phyloP scores from a whole-genome alignment of 805 yeast genomes.

The Spathaspora arborariae region DNA sequence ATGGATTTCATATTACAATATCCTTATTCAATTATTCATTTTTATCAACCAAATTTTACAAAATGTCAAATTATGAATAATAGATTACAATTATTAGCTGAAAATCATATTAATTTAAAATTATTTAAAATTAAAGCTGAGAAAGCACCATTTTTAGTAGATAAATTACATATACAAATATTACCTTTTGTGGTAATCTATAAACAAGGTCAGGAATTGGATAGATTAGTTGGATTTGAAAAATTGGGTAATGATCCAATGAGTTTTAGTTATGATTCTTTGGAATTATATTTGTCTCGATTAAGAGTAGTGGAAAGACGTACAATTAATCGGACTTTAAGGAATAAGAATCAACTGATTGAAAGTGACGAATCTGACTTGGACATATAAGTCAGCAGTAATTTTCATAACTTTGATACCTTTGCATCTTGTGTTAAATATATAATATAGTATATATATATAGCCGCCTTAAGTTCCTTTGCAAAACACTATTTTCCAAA shows the following conservation, averaged over 20 bases:
- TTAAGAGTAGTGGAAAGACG: constrained; percentile 16
- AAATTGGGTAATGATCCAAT: constrained; percentile 46
- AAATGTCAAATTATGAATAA: constrained; percentile 61
- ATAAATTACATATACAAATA: constrained; percentile 58
- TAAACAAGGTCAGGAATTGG: constrained; percentile 53
- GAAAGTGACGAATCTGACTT: constrained; percentile 9
- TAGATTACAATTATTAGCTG: constrained; percentile 43
- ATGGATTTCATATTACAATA: constrained; percentile 46
- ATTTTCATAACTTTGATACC: too few relatives aligned
- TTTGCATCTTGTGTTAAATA: too few relatives aligned
- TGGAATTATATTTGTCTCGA: constrained; percentile 38
- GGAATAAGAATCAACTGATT: not conserved
- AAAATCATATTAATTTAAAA: constrained; percentile 52
- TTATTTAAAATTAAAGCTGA: constrained; percentile 57
- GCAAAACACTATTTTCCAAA: constrained; percentile 3
- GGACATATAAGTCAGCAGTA: constrained; percentile 1
- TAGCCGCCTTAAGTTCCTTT: not conserved
- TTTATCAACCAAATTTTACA: constrained; percentile 56
- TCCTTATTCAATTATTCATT: constrained; percentile 52
- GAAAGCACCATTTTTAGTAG: constrained; percentile 68
- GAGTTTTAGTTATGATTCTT: constrained; percentile 42
- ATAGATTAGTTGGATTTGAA: constrained; percentile 67
- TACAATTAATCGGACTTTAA: constrained; percentile 9
- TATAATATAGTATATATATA: not conserved
- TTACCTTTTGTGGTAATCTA: constrained; percentile 70